A percentile compares a stretch with the other conserved stretches of the same genome.
phyloP scores from a whole-genome alignment of 163 green algal species.

The Prototheca wickerhamii region DNA sequence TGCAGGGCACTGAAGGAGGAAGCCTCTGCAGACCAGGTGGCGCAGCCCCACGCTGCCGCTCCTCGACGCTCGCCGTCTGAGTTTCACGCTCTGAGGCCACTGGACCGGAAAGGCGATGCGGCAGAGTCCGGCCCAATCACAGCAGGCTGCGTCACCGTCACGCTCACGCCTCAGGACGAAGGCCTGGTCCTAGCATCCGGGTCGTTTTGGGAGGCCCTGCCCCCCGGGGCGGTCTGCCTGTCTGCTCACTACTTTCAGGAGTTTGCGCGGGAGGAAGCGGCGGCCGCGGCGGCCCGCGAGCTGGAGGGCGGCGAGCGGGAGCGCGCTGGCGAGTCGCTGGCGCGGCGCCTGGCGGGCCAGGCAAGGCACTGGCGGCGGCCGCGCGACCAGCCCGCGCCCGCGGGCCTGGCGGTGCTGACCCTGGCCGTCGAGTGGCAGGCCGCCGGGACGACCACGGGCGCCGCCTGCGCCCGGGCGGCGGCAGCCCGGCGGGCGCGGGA shows the following conservation, averaged over 20 bases:
- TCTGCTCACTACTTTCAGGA: conserved; percentile 11
- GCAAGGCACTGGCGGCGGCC: no score
- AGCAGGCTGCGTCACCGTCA: conserved; percentile 1
- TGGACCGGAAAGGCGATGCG: no score
- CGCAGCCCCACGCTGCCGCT: not conserved
- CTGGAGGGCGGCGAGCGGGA: not conserved
- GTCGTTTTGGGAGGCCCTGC: conserved; percentile 7
- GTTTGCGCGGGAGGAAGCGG: not conserved
- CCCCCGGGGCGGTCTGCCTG: conserved; percentile 1
- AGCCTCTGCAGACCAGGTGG: no score
- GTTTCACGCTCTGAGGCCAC: no score
- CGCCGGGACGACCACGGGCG: no score
- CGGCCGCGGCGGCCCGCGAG: not conserved
- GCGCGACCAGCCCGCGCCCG: no score
- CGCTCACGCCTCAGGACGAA: conserved; percentile 2
- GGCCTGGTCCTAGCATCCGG: conserved; percentile 9
- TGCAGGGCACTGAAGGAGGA: not conserved
- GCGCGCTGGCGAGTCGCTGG: no score
- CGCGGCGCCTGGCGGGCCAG: no score
- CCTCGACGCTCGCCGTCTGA: not conserved
- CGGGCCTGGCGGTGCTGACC: no score
- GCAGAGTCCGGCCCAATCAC: not conserved
- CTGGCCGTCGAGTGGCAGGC: no score
- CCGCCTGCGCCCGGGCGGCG: conserved; percentile 1
- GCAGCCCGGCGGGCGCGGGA: not conserved